phyloP scores from a whole-genome alignment of 371 early-diverging fungal genomes.

The Mucor circinelloides region DNA sequence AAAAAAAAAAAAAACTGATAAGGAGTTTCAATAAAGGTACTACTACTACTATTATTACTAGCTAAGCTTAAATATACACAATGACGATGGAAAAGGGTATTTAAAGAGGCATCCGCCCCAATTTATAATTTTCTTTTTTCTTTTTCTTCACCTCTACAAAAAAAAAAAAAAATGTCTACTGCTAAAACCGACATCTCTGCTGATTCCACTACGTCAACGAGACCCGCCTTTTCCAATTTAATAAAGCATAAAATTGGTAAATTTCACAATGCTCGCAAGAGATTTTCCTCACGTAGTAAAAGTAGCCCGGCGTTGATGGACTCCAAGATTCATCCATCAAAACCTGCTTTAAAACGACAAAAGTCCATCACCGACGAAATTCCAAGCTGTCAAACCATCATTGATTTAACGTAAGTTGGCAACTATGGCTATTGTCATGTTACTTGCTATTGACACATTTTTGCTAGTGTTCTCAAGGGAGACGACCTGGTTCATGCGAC shows the following conservation, averaged over 20 bases:
- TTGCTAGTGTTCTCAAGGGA: constrained; percentile 29
- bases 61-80: not conserved
- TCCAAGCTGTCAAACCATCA: constrained; percentile 27
- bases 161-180: not conserved
- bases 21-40: constrained; percentile 1
- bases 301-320: constrained; percentile 23
- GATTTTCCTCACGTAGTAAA: constrained; percentile 17
- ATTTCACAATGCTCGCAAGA: constrained; percentile 6
- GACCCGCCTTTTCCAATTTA: constrained; percentile 4
- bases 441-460: not conserved
- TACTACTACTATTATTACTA: too few species aligned
- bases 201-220: not conserved
- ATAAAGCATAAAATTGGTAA: constrained; percentile 17
- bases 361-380: constrained; percentile 7
- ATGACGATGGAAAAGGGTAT: not conserved
- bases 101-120: not conserved
- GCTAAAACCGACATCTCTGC: constrained; percentile 7
- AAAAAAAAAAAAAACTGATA: too few species aligned
- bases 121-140: not conserved
- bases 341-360: not conserved
- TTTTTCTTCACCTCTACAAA: not conserved
- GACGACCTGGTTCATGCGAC: constrained; percentile 29
- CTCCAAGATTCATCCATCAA: not conserved
- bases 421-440: not conserved
- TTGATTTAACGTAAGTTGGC: constrained; percentile 40